These are phyloP conservation scores for Pestalotiopsis fici DNA, from an alignment of 2,329 filamentous ascomycete species.

Conservation along the genomic window DNA sequence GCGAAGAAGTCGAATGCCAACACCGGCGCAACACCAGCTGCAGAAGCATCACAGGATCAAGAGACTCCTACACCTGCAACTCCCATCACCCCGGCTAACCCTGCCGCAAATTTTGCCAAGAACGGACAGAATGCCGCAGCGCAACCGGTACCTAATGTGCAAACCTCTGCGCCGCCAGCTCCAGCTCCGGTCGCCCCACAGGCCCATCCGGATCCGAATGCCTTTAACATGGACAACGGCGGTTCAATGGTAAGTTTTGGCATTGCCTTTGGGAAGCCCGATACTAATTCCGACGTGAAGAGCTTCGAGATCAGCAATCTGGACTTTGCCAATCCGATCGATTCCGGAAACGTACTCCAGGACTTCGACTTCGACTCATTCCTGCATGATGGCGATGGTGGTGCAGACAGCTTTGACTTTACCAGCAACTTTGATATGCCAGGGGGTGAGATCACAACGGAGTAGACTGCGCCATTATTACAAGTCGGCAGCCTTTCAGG, in stretches of 20 bases:
- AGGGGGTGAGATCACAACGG: conserved; percentile 58
- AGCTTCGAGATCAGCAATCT: background rate
- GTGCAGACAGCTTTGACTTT: conserved; percentile 56
- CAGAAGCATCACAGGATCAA: conserved; percentile 55
- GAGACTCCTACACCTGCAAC: conserved; percentile 64
- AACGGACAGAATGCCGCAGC: conserved; percentile 43
- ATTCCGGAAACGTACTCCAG: conserved; percentile 39
- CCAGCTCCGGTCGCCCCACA: conserved; percentile 44
- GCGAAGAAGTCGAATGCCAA: conserved; percentile 65
- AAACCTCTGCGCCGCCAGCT: conserved; percentile 42
- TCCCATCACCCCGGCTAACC: conserved; percentile 62
- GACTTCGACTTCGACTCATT: conserved; percentile 73
- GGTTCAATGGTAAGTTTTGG: conserved; percentile 42
- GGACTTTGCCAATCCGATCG: conserved; percentile 8
- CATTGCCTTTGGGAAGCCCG: conserved; percentile 7
- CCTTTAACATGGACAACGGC: conserved; percentile 45
- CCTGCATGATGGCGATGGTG: conserved; percentile 57
- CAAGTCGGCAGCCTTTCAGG: background rate
- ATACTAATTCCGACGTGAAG: conserved; percentile 16
- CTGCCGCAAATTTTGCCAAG: conserved; percentile 48
- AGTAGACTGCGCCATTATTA: conserved; percentile 41
- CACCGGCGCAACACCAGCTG: conserved; percentile 56
- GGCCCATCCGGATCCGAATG: conserved; percentile 47
- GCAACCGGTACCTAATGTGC: conserved; percentile 41
- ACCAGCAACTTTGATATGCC: conserved; percentile 56